Evolutionary conservation across 2,329 filamentous ascomycete species (phyloP), one percentile per base, ranked within the genome.

Genomic region (Xylaria multiplex): DNA sequence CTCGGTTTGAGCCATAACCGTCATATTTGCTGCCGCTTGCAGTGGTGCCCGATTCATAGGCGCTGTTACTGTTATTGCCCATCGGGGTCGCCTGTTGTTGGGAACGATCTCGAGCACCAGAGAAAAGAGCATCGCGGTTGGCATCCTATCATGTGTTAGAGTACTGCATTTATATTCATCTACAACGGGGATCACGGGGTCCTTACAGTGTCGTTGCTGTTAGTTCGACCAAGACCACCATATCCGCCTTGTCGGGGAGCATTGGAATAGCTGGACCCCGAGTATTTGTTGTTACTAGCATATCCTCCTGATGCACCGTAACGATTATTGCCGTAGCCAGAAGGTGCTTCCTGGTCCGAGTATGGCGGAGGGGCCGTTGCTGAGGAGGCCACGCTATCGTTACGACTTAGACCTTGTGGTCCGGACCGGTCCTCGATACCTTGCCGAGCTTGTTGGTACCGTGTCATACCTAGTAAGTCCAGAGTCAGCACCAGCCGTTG

Each of bases 1-100:
- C 88, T 54, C 92, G 87, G 65, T 91, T 86, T 63, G 90, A 89
- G 59, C 92, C 86, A 69, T 89, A 88, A 32, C 84, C 85, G 30
- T 82, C 85, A 64, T 83, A 84, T 19, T 71, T 73, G 53, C 62
- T 71, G 14, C 45, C 69, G n/a, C 57, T 67, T 24, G 71, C 53
- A 50, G 68, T 64, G 22, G 69, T 62, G 11, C 68, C 70, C 6
- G 72, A 68, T 1, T 64, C 70, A 42, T 69, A 70, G 22, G 54
- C 49, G 27, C 42, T 57, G 19, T 54, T 52, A 24, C 42, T 57
- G 19, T 22, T 50, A 22, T 54, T 59, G 6, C 24, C 22, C 19
- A 50, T 16, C 8, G 59, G 8, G 6, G 50, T 52, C 27, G 68
- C 49, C 59, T 75, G 71, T 22, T 64, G 68, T 46, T 76, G 72